Percentiles rank a stretch among this genome's conserved stretches.
phyloP scores from a whole-genome alignment of 2,329 filamentous ascomycete species.

The Aureobasidium vineae region DNA sequence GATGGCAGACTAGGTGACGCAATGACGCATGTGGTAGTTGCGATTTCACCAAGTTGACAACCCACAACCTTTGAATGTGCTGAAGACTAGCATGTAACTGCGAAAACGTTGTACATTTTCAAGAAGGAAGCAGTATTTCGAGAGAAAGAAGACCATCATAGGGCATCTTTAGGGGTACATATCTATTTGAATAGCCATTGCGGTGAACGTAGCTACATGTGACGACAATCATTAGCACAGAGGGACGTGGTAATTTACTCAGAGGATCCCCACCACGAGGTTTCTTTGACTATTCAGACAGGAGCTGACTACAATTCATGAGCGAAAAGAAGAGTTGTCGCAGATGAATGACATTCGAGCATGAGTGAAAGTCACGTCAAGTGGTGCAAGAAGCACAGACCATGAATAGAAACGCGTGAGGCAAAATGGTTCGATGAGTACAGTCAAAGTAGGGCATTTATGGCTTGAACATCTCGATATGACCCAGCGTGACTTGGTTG shows the following conservation, averaged over 20 bases:
- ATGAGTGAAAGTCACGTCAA: background rate
- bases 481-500: too few relatives aligned
- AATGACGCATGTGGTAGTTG: background rate
- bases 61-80: background rate
- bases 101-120: too few relatives aligned
- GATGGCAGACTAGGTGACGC: background rate
- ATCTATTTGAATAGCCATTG: too few relatives aligned
- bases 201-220: too few relatives aligned
- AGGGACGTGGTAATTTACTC: too few relatives aligned
- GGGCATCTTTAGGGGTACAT: too few relatives aligned
- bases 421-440: background rate
- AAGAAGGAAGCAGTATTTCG: too few relatives aligned
- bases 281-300: too few relatives aligned
- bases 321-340: background rate
- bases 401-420: conserved; percentile 14
- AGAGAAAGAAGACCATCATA: too few relatives aligned
- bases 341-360: background rate
- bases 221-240: too few relatives aligned
- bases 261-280: too few relatives aligned
- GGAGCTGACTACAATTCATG: background rate
- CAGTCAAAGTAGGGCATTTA: background rate
- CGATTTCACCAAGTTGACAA: background rate
- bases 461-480: background rate
- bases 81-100: background rate
- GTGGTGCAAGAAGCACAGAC: conserved; percentile 16